Base-by-base conservation (phyloP, 192 early-diverging fungal genomes). In the Backusella mclennaniae region DNA sequence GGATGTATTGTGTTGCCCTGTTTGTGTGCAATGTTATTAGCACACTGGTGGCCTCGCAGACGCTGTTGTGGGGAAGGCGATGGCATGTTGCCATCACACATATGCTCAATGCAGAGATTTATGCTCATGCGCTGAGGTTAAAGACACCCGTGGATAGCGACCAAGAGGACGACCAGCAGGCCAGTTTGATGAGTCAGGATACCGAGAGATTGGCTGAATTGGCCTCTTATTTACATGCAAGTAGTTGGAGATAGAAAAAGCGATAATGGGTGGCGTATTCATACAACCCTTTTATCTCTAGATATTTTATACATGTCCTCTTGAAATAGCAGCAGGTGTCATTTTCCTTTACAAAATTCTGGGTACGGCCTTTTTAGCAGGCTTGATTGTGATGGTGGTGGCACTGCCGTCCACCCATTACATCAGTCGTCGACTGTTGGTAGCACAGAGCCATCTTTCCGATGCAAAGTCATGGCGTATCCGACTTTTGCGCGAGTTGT, bases 311-410 rank as follows among this genome's bases (percentile, higher is more conserved):
- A 90, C 86, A 3, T 86, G 88, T 67, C 93, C 93, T 4, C 82
- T 95, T 21, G 87, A 90, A 75, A 89, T 95, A n/a, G 41, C 85
- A 12, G 83, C 94, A 4, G 92, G 92, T 26, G 77, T 92, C 2
- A 73, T 86, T 68, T 91, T 90, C 76, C 83, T 99, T 38, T 90
- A 95, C 76, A 71, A 77, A 23, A 82, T 97, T 23, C 84, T 99
- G 52, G 97, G 96, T 0, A 79, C 82, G 7, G 88, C 95, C 6
- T 91, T 94, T 19, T 76, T 98, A 17, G 90, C 93, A 33, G 96
- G 95, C 0, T 73, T 99, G 19, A 80, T 82, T 0, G 85, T 94
- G n/a, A 92, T 95, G 67, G 77, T 90, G 0, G 71, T 94, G 12
- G 86, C 88, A 53, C 86, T 90, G n/a, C 92, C 92, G 68, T 79